Base-by-base conservation (phyloP, 2,329 filamentous ascomycete species). In the Clonostachys rhizophaga region DNA sequence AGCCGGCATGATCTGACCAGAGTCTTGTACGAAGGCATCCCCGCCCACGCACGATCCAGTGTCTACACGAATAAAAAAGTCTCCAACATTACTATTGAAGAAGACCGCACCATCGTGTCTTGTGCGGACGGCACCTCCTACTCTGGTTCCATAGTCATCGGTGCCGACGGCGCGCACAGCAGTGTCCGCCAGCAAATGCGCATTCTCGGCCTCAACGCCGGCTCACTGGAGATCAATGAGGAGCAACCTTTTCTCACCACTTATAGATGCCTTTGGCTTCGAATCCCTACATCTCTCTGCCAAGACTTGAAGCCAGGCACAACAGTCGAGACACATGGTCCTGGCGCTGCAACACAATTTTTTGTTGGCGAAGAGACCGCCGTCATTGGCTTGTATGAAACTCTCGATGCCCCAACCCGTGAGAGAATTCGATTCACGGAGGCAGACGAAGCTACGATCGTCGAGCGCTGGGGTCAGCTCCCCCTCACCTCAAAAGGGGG, bases 211-310 rank as follows among this genome's bases (percentile, higher is more conserved):
- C 14, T 63, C 3, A 43, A 50, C 1, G 53, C 54, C 2, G 49
- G 52, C 1, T 44, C 54, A 0, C 42, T 37, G 0, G 40, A 34
- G 7, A 42, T 56, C 6, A 58, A 66, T 45, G 52, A 55, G 0
- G 58, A 61, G 43, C 48, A 56, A 4, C 62, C 65, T 3, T 68
- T 56, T 42, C 45, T 62, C 16, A 56, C 61, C 1, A 58, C 52
- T 1, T 69, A 63, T 52, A 50, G 59, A 20, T 59, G 52, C 8
- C 51, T 69, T 40, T 69, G 66, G 64, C 36, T 63, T 16, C 59
- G 60, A 5, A 54, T 65, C 30, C 62, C 63, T 0, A 54, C 49
- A 17, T 42, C 40, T 11, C 13, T 42, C 13, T 17, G 17, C 11
- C 24, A 9, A 30, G 24, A 10, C 40, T 24, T 42, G 17, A 11